Evolutionary conservation across 805 yeast genomes (phyloP).

Genomic region (Saccharomycopsis capsularis): DNA sequence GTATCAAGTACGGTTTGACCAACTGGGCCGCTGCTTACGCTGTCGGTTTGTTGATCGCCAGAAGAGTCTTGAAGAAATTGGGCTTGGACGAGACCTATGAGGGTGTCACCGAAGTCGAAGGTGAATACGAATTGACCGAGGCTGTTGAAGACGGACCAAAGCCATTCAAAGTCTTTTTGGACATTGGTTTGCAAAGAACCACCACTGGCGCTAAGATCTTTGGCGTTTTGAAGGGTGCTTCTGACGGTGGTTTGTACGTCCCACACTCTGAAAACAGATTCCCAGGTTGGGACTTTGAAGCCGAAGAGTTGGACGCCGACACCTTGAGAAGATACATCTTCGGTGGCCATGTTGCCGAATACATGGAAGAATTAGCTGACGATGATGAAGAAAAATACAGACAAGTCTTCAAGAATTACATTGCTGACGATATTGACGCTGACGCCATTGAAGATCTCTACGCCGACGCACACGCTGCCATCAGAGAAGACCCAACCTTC

Average conservation of each 20-base stretch:
- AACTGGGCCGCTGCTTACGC: slow-evolving; percentile 99
- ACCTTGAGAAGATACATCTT: slow-evolving; percentile 97
- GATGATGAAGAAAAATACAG: slow-evolving; percentile 99
- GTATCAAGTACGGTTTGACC: slow-evolving; percentile 96
- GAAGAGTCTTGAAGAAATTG: slow-evolving; percentile 97
- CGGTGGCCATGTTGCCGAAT: slow-evolving; percentile 99
- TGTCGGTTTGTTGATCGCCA: slow-evolving; percentile 95
- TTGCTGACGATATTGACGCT: slow-evolving; percentile 95
- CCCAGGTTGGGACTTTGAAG: slow-evolving; percentile 99
- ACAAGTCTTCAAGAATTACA: slow-evolving; percentile 91
- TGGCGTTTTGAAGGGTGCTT: slow-evolving; percentile 99
- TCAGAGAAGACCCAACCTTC: slow-evolving; percentile 93
- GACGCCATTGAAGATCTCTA: slow-evolving; percentile 95
- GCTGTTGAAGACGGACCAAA: slow-evolving; percentile 99
- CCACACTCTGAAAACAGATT: slow-evolving; percentile 99
- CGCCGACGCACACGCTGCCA: slow-evolving; percentile 87
- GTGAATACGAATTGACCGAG: slow-evolving; percentile 97
- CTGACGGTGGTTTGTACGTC: slow-evolving; percentile 98
- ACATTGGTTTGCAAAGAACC: slow-evolving; percentile 99
- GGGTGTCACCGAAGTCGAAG: slow-evolving; percentile 99
- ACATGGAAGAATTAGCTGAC: slow-evolving; percentile 99
- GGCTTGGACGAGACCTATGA: slow-evolving; percentile 96
- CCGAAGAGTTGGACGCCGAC: slow-evolving; percentile 97
- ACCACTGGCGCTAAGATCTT: slow-evolving; percentile 99
- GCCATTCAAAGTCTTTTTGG: slow-evolving; percentile 99